phyloP scores from a whole-genome alignment of 176 grass and related monocot species.

The Chrysopogon serrulatus region DNA sequence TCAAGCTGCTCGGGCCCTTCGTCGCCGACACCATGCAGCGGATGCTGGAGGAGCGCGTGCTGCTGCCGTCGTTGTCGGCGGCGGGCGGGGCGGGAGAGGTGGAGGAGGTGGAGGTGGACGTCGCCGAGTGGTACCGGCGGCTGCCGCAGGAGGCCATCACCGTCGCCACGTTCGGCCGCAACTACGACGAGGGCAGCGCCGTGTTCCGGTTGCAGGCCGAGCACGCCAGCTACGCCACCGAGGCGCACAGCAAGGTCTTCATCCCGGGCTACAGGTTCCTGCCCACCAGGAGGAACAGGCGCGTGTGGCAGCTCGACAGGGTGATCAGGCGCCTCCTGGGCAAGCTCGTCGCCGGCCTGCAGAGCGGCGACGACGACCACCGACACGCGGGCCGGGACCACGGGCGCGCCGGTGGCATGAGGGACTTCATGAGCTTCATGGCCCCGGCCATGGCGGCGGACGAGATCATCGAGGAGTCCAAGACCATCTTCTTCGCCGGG shows the following conservation, averaged over 20 bases:
- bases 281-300: slow-evolving; percentile 59
- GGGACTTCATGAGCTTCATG: slow-evolving; percentile 76
- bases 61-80: not conserved
- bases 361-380: not conserved
- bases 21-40: slow-evolving; percentile 54
- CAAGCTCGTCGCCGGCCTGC: slow-evolving; percentile 41
- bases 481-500: slow-evolving; percentile 92
- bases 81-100: slow-evolving; percentile 32
- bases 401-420: slow-evolving; percentile 18
- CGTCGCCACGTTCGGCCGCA: slow-evolving; percentile 73
- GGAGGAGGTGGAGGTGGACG: slow-evolving; percentile 85
- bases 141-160: slow-evolving; percentile 81
- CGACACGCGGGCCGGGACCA: not conserved
- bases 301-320: slow-evolving; percentile 68
- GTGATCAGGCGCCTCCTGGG: slow-evolving; percentile 62
- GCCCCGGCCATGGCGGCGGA: slow-evolving; percentile 29
- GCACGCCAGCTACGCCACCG: slow-evolving; percentile 69
- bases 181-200: slow-evolving; percentile 56
- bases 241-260: slow-evolving; percentile 85
- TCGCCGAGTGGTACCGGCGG: slow-evolving; percentile 56
- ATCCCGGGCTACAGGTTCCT: slow-evolving; percentile 94
- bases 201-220: slow-evolving; percentile 77
- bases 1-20: slow-evolving; percentile 63
- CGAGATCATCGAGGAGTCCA: slow-evolving; percentile 86
- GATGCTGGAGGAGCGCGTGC: slow-evolving; percentile 53